phyloP scores from a whole-genome alignment of 2,329 filamentous ascomycete genomes.

The Amesomyces nigricolor region DNA sequence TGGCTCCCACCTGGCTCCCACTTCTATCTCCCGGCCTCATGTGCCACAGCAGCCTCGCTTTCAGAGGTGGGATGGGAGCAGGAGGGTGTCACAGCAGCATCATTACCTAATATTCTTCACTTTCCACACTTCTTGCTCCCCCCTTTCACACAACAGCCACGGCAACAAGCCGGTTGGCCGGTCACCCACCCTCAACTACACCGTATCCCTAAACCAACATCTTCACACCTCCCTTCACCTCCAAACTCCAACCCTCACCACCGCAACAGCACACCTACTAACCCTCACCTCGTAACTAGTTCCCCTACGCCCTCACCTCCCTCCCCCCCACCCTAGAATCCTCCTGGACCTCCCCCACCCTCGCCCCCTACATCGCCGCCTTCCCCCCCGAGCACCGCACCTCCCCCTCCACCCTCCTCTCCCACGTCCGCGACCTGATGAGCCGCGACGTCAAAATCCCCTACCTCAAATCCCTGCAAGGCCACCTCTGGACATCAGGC shows the following conservation, averaged over 20 bases:
- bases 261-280: conserved; percentile 30
- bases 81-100: not conserved
- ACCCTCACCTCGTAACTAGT: conserved; percentile 36
- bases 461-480: conserved; percentile 75
- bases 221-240: too few relatives aligned
- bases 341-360: conserved; percentile 61
- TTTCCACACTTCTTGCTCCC: not conserved
- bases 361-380: conserved; percentile 62
- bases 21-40: not conserved
- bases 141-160: not conserved
- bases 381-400: conserved; percentile 61
- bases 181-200: not conserved
- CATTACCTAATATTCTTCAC: not conserved
- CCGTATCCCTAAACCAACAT: not conserved
- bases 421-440: conserved; percentile 66
- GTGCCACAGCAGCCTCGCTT: conserved; percentile 7
- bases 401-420: conserved; percentile 54
- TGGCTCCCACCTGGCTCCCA: not conserved
- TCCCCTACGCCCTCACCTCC: conserved; percentile 66
- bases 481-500: conserved; percentile 70
- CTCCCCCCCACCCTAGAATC: conserved; percentile 58
- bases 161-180: not conserved
- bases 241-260: not conserved
- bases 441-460: conserved; percentile 66
- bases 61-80: not conserved